Conservation (phyloP, 352 stramenopile species). For the Peronospora tabacina region DNA sequence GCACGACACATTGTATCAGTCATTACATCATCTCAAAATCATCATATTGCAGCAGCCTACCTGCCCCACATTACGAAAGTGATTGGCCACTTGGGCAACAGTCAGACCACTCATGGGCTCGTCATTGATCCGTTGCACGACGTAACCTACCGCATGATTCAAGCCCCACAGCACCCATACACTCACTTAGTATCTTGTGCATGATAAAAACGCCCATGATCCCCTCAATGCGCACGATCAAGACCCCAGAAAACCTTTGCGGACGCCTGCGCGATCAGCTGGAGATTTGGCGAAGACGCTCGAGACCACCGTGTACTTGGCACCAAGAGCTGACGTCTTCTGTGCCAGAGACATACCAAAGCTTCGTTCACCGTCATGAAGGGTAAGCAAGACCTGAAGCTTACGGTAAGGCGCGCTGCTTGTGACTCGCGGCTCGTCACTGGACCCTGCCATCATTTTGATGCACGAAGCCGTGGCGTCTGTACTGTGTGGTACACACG, state of each 20-base stretch:
- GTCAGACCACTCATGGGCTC: conserved; percentile 24
- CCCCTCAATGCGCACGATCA: conserved; percentile 4
- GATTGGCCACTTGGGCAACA: conserved; percentile 33
- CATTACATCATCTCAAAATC: too few species aligned
- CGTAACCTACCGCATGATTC: conserved; percentile 25
- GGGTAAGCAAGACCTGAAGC: conserved; percentile 36
- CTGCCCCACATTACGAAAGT: conserved; percentile 40
- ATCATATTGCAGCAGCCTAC: conserved; percentile 9
- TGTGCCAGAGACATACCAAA: conserved; percentile 69
- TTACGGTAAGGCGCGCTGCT: background rate
- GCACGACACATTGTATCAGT: background rate
- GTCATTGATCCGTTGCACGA: conserved; percentile 37
- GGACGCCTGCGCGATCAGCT: conserved; percentile 45
- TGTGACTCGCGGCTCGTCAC: background rate
- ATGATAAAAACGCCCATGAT: background rate
- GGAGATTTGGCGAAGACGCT: conserved; percentile 51
- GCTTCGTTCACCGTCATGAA: conserved; percentile 39
- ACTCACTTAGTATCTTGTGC: background rate
- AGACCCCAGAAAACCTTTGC: conserved; percentile 28
- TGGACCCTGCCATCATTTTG: background rate
- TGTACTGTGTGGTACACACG: too few species aligned
- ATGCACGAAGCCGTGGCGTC: background rate
- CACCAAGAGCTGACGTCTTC: conserved; percentile 7
- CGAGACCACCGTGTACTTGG: conserved; percentile 42
- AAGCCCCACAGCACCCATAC: background rate